These are phyloP conservation scores for Podaxis pistillaris DNA, from an alignment of 768 basidiomycete species.

Conservation along the genomic window DNA sequence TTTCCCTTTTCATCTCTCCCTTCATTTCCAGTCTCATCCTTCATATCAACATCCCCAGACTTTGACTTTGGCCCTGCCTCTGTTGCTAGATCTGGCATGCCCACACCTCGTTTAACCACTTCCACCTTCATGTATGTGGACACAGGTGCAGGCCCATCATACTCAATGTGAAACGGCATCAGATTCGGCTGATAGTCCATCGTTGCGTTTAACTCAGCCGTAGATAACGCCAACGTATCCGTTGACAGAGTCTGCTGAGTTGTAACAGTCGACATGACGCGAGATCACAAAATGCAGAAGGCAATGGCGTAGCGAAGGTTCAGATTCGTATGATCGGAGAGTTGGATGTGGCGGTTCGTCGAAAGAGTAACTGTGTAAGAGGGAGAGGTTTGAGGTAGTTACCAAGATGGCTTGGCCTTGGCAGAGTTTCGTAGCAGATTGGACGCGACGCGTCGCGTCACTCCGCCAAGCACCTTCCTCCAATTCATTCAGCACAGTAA, in stretches of 20 bases:
- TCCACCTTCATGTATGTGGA: constrained; percentile 60
- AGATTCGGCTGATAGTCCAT: constrained; percentile 55
- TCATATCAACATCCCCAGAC: neutral
- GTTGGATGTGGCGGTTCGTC: no score
- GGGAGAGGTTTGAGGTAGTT: no score
- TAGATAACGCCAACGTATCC: neutral
- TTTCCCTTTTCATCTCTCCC: no score
- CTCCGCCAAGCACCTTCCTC: neutral
- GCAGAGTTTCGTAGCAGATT: neutral
- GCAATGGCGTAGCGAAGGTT: no score
- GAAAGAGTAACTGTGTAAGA: no score
- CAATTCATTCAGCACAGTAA: neutral
- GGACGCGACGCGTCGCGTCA: neutral
- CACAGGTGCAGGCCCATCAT: constrained; percentile 69
- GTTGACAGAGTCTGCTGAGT: neutral
- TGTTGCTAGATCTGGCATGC: constrained; percentile 3
- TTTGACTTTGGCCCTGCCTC: neutral
- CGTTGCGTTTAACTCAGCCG: neutral
- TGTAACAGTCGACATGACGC: no score
- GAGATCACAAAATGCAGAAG: no score
- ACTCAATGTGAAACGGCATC: constrained; percentile 80
- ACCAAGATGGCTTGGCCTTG: no score
- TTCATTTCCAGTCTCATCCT: neutral
- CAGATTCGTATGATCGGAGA: no score
- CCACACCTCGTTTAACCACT: neutral